Evolutionary conservation across 192 early-diverging fungal genomes (phyloP).

Genomic region (Oehlia diaphana): DNA sequence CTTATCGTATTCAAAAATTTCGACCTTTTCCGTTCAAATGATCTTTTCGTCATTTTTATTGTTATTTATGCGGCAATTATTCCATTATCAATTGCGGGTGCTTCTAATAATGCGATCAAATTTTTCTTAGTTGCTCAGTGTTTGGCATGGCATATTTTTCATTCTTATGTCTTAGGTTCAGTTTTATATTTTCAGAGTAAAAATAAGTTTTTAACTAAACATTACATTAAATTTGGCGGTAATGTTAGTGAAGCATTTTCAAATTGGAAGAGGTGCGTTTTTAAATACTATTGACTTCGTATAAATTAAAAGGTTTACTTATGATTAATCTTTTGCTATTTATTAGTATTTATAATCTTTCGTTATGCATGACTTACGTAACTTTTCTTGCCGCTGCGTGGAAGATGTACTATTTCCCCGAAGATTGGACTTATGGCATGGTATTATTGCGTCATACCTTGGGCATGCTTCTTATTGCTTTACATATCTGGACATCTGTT

Average conservation of each 20-base stretch:
- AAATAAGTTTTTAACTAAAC: constrained; percentile 80
- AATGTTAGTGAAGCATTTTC: constrained; percentile 84
- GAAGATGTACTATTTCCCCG: constrained; percentile 77
- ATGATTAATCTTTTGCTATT: neutral
- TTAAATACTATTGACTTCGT: constrained; percentile 7
- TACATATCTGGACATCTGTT: constrained; percentile 91
- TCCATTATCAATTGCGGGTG: constrained; percentile 54
- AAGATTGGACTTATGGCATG: constrained; percentile 64
- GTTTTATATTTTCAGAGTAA: constrained; percentile 81
- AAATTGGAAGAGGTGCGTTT: constrained; percentile 84
- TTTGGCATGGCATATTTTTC: constrained; percentile 83
- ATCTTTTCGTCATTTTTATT: constrained; percentile 77
- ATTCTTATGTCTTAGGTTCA: constrained; percentile 77
- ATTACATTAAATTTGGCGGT: constrained; percentile 94
- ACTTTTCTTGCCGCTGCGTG: constrained; percentile 83
- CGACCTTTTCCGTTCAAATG: constrained; percentile 83
- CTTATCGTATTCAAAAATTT: constrained; percentile 90
- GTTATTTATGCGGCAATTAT: constrained; percentile 71
- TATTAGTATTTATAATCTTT: constrained; percentile 83
- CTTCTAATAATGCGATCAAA: constrained; percentile 36
- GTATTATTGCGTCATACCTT: constrained; percentile 83
- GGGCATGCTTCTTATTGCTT: constrained; percentile 74
- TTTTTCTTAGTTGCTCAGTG: constrained; percentile 69
- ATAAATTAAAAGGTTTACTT: too few relatives aligned
- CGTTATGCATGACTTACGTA: constrained; percentile 88